Evolutionary conservation across 176 grass and related monocot genomes (phyloP), one percentile per base, ranked within the genome.

Genomic region (Rhipidocladum racemiflorum): DNA sequence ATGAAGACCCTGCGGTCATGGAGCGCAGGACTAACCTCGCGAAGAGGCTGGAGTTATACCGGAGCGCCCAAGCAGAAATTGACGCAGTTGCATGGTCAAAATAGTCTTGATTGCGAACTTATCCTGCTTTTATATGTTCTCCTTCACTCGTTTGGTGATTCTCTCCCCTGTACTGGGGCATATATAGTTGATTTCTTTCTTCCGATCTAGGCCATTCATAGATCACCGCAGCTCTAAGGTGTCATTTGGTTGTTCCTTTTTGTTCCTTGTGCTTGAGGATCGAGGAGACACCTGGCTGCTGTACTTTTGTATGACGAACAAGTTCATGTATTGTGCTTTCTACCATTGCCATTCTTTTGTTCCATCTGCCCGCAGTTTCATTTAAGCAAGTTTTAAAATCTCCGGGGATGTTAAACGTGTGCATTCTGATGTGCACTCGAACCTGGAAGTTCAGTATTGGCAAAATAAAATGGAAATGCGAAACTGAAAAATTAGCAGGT

Each of bases 1-100:
- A 97, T 0, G 94, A 97, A 88, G 94, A 94, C 46, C 94, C 91
- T 0, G 88, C 89, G 17, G 92, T 97, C 39, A 97, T 94, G 94
- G 94, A 94, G 36, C 92, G 90, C 27, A 87, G 94, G 78, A 80
- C 81, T 21, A 89, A 89, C 56, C 85, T 97, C 23, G 92, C 94
- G 23, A 94, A 97, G 86, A 89, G 91, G 73, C 78, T 94, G 49
- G 94, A 94, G 76, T 63, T 97, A 40, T 97, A 97, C 75, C 85
- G 90, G 87, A 92, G 81, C 1, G 94, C 94, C 6, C 94, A 97
- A 78, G 14, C 91, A 12, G 94, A 97, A 73, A 94, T 97, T 0
- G 94, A 97, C 30, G 84, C 91, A 0, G 94, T 97, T 73, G 89
- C 91, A 54, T 97, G 94, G 91, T 78, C 94, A 10, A 97, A 97